Evolutionary conservation across 2,329 filamentous ascomycete genomes (phyloP).

Genomic region (Fusarium newnesense): DNA sequence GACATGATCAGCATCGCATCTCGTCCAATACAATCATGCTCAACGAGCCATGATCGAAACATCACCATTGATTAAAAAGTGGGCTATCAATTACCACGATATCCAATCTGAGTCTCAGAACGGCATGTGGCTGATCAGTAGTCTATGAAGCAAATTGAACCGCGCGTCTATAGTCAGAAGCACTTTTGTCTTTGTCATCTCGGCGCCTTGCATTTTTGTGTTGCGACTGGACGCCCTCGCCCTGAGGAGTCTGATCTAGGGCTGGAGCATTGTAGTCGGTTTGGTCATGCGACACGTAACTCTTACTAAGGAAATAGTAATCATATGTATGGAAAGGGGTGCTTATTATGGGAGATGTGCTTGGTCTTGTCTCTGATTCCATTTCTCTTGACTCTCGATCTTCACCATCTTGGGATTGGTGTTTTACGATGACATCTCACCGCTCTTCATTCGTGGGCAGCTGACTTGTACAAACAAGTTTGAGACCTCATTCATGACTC

Average conservation of each 20-base stretch:
- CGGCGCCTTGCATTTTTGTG: background rate
- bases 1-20: background rate
- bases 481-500: background rate
- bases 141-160: constrained; percentile 9
- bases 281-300: constrained; percentile 16
- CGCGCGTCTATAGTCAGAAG: constrained; percentile 25
- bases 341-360: background rate
- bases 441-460: constrained; percentile 10
- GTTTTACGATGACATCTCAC: constrained; percentile 21
- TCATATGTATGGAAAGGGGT: background rate
- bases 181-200: constrained; percentile 12
- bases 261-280: constrained; percentile 2
- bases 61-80: constrained; percentile 20
- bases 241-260: background rate
- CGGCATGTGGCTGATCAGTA: constrained; percentile 20
- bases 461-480: background rate
- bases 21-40: constrained; percentile 1
- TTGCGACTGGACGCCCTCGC: constrained; percentile 30
- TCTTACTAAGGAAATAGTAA: background rate
- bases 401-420: background rate
- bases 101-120: constrained; percentile 13
- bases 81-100: constrained; percentile 3
- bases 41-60: constrained; percentile 9
- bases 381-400: constrained; percentile 4
- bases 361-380: constrained; percentile 4